Evolutionary conservation across 1,284 basidiomycete genomes (phyloP), one percentile per base, ranked within the genome.

Genomic region (Hemileia vastatrix): DNA sequence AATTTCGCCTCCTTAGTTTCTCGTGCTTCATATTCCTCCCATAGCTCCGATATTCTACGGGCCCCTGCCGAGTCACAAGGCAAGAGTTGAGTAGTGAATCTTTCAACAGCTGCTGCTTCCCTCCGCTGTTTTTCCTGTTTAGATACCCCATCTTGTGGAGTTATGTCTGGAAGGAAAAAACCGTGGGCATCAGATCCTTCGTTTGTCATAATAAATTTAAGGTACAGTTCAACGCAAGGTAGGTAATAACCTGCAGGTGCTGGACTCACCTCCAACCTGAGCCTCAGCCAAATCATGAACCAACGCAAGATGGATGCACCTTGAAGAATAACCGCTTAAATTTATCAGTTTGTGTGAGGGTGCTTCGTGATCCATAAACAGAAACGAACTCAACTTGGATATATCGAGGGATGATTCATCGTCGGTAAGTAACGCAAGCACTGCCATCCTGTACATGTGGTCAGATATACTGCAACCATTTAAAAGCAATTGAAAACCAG

Each of bases 381-480:
- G 48, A 19, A 50, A 50, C 13, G 13, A 8, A 44, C 32, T 9
- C 15, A n/a, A 59, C 57, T 59, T 59, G 31, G 57, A 49, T n/a
- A 59, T 33, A 51, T 60, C 57, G 4, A 60, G 49, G 3, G 8
- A 6, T 4, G 50, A 11, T n/a, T 60, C 57, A 2, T 60, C 49
- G 13, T 60, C 48, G 13, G 50, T 53, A 27, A 60, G n/a, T 50
- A 60, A 45, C 6, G 57, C 57, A 32, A 60, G 43, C 50, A 60
- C 53, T 4, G 57, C 57, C 57, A 60, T 60, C 24, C 57, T 18
- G 43, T 60, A 60, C 57, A 60, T 60, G 47, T 60, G 57, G 27
- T 60, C 57, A 4, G 57, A 21, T 9, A 60, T 59, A 51, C 57
- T 59, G 24, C 6, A 44, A 19, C 13, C 5, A 47, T 19, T 13